Base-by-base conservation (phyloP, 2,329 filamentous ascomycete genomes). In the Botrytis medusae region DNA sequence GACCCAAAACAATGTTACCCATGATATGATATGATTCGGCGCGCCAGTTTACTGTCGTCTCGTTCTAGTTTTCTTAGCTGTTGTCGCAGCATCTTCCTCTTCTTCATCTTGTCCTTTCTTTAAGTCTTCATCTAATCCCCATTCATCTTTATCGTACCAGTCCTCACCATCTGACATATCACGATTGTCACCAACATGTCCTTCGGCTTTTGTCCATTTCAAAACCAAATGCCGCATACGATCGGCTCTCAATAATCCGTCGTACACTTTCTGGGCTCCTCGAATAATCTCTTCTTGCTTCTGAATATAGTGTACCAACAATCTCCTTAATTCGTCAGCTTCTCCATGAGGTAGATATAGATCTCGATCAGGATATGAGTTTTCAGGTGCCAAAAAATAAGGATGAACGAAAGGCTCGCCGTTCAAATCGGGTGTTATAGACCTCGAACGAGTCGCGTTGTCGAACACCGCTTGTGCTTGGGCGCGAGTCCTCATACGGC, bases 111-210 rank as follows among this genome's bases (percentile, higher is more conserved):
- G 91, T 0, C 93, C 93, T 83, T 96, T 96, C 81, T 93, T 91
- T 12, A 95, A 83, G 77, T 93, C 91, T 75, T 92, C 91, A 14
- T 89, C 87, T 67, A 96, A 81, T 0, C 88, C 89, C 92, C 93
- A 95, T 83, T 93, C 92, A 71, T 93, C 91, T 79, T 88, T 89
- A 82, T 97, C 93, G 80, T 94, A 95, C 92, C 93, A 97, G 81
- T 97, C 93, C 84, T 97, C 93, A 18, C 93, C 93, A 80, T 97
- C 93, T 69, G 92, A 94, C 90, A 96, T 90, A 81, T 95, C 92
- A 54, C 79, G 76, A 68, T 90, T 89, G 29, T 84, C 80, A 2
- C 90, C 89, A 70, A 85, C 86, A 79, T 95, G 93, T 34, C 87
- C 92, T 83, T 95, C 93, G 1, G 93, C 91, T 80, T 94, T 93